These are phyloP conservation scores for Rhodotorula sp. DNA, from an alignment of 1,284 basidiomycete genomes.

Conservation along the genomic window DNA sequence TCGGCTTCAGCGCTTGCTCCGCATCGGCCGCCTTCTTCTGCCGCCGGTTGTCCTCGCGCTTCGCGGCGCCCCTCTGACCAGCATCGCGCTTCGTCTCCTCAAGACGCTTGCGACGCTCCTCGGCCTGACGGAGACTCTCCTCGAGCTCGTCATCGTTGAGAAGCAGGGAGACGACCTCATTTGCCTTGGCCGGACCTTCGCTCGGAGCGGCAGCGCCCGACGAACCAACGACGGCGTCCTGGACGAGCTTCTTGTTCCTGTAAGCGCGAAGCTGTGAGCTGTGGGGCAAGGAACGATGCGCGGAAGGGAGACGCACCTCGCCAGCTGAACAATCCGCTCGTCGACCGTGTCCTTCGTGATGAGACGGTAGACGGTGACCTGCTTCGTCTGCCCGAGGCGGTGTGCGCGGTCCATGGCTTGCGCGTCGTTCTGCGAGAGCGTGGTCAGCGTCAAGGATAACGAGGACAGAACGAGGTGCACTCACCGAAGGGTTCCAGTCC, in stretches of 20 bases:
- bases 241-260: conserved; percentile 62
- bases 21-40: conserved; percentile 17
- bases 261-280: conserved; percentile 1
- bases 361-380: conserved; percentile 97
- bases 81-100: conserved; percentile 43
- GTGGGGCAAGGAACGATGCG: neutral
- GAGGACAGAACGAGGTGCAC: neutral
- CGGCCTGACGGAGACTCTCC: conserved; percentile 42
- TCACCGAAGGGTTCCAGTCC: conserved; percentile 91
- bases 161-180: conserved; percentile 93
- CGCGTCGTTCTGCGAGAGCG: conserved; percentile 69
- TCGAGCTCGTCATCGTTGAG: conserved; percentile 79
- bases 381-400: conserved; percentile 95
- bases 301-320: conserved; percentile 53
- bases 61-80: conserved; percentile 31
- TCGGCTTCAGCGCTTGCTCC: conserved; percentile 9
- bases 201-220: conserved; percentile 52
- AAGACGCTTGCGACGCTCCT: conserved; percentile 50
- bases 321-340: conserved; percentile 93
- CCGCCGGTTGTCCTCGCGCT: conserved; percentile 24
- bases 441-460: neutral
- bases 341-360: conserved; percentile 98
- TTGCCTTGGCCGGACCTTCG: conserved; percentile 74
- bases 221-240: conserved; percentile 98
- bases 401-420: conserved; percentile 99